Evolutionary conservation across 1,284 basidiomycete species (phyloP).

Genomic region (Puccinia brachypodii): DNA sequence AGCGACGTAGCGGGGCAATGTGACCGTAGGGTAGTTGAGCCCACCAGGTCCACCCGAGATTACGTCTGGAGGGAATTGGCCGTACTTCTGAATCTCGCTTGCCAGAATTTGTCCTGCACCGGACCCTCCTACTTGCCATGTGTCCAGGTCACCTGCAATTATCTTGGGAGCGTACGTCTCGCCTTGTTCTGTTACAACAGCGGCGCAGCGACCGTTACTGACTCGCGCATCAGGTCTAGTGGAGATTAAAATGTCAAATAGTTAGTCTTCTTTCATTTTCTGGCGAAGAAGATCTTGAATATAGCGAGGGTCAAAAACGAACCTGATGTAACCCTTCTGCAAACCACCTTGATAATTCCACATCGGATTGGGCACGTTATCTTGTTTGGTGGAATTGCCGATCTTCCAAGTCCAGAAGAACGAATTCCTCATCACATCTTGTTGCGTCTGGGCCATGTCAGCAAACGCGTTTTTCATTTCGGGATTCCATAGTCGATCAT

Average conservation of each 20-base stretch:
- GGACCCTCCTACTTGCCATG: constrained; percentile 42
- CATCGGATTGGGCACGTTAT: constrained; percentile 46
- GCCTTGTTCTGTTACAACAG: constrained; percentile 33
- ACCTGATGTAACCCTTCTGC: constrained; percentile 46
- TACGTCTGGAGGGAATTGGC: constrained; percentile 29
- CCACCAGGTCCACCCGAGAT: constrained; percentile 32
- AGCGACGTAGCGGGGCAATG: constrained; percentile 31
- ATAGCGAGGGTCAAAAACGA: not conserved
- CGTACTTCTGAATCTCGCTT: constrained; percentile 10
- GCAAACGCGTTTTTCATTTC: constrained; percentile 42
- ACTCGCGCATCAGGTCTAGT: constrained; percentile 40
- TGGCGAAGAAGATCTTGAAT: not conserved
- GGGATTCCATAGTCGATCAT: constrained; percentile 41
- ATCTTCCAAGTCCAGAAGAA: constrained; percentile 50
- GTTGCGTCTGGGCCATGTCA: constrained; percentile 43
- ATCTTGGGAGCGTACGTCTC: constrained; percentile 3
- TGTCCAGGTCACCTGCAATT: constrained; percentile 8
- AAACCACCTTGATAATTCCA: constrained; percentile 43
- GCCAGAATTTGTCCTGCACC: constrained; percentile 33
- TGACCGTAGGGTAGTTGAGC: not conserved
- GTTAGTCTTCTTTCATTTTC: not conserved
- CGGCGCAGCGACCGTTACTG: constrained; percentile 41
- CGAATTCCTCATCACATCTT: constrained; percentile 48
- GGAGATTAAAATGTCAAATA: not conserved
- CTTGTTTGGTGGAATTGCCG: constrained; percentile 44